A percentile compares a stretch with the other conserved stretches of the same genome.
These are phyloP conservation scores for Populus trichocarpa DNA, from an alignment of 441 rosid genomes.

Conservation along the genomic window DNA sequence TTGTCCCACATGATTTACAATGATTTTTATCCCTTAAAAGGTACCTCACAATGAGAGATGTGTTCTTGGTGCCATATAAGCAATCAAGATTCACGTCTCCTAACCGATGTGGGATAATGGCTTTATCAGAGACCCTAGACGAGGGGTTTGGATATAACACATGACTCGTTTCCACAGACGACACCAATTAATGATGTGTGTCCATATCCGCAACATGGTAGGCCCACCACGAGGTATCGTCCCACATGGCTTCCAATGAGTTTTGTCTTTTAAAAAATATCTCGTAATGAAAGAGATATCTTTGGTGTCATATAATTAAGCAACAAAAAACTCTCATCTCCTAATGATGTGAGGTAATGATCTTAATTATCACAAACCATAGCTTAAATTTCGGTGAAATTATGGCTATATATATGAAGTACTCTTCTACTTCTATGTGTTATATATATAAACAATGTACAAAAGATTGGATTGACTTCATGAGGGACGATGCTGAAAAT, in stretches of 20 bases:
- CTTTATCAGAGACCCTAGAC: fast-evolving
- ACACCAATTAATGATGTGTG: fast-evolving
- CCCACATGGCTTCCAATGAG: no score
- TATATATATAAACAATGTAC: no score
- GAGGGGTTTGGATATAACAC: fast-evolving
- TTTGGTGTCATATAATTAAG: fast-evolving
- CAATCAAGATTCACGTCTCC: no score
- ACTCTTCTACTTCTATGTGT: no score
- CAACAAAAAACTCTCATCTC: no score
- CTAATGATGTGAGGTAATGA: fast-evolving
- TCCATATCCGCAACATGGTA: fast-evolving
- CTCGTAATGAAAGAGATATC: fast-evolving
- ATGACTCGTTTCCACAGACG: fast-evolving
- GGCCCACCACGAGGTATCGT: no score
- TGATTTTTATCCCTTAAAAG: fast-evolving
- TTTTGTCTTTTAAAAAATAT: fast-evolving
- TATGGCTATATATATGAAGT: no score
- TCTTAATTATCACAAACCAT: no score
- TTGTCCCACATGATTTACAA: fast-evolving
- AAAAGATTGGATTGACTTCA: no score
- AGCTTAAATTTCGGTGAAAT: no score
- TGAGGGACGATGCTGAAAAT: no score
- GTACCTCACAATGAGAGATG: fast-evolving
- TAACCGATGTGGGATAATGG: fast-evolving
- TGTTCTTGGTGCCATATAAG: no score